Percentiles rank a stretch among this genome's conserved stretches.
These are phyloP conservation scores for Mycothermus thermophilus DNA, from an alignment of 495 filamentous ascomycete genomes.

Conservation along the genomic window DNA sequence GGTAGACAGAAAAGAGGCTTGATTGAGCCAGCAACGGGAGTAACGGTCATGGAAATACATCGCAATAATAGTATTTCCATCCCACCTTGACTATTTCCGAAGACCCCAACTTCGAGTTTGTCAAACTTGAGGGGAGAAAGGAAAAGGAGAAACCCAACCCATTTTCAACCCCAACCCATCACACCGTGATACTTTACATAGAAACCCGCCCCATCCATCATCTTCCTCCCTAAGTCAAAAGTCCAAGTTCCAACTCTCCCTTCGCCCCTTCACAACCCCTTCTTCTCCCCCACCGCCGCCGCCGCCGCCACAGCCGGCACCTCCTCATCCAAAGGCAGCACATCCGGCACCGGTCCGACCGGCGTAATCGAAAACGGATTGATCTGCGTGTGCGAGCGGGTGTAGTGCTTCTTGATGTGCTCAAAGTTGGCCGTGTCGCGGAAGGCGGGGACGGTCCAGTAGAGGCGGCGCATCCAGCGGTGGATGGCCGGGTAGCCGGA, in stretches of 20 bases:
- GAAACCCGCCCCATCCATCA: no score
- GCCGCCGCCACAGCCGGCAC: slow-evolving; percentile 19
- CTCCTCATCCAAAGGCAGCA: slow-evolving; percentile 34
- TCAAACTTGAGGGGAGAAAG: no score
- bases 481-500: slow-evolving; percentile 56
- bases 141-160: no score
- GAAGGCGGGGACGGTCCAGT: slow-evolving; percentile 59
- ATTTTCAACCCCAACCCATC: no score
- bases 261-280: not conserved
- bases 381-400: slow-evolving; percentile 39
- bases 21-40: no score
- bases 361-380: slow-evolving; percentile 52
- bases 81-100: no score
- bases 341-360: slow-evolving; percentile 49
- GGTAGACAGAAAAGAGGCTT: no score
- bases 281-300: not conserved
- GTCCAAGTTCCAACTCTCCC: not conserved
- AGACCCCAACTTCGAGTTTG: no score
- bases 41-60: no score
- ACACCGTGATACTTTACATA: no score
- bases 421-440: slow-evolving; percentile 55
- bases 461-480: slow-evolving; percentile 54
- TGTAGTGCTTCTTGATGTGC: slow-evolving; percentile 45
- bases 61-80: no score
- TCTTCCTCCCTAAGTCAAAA: not conserved